Percentiles rank a stretch among this genome's conserved stretches.
phyloP scores from a whole-genome alignment of 495 filamentous ascomycete species.

The Penicillium lividum region DNA sequence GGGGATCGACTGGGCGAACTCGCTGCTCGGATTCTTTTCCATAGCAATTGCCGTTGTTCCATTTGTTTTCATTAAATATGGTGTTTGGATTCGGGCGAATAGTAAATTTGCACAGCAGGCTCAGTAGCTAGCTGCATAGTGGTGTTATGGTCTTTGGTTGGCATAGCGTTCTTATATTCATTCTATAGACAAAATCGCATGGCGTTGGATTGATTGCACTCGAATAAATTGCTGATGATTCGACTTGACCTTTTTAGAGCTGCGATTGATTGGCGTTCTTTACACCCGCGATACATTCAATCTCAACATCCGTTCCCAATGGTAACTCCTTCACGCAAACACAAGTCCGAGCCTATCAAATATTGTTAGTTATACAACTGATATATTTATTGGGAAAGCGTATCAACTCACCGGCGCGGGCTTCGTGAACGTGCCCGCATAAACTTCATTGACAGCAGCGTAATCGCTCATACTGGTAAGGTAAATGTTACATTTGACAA shows the following conservation, averaged over 20 bases:
- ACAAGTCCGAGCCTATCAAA: constrained; percentile 56
- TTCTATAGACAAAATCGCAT: neutral
- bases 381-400: neutral
- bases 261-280: neutral
- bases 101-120: constrained; percentile 14
- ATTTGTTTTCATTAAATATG: constrained; percentile 35
- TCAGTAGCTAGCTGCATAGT: neutral
- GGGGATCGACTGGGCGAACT: constrained; percentile 37
- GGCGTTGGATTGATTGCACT: neutral
- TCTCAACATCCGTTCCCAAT: constrained; percentile 67
- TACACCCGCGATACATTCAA: constrained; percentile 52
- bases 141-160: neutral
- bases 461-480: constrained; percentile 71
- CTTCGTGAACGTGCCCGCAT: constrained; percentile 53
- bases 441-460: constrained; percentile 60
- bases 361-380: neutral
- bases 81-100: constrained; percentile 24
- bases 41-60: constrained; percentile 34
- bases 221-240: neutral
- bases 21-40: constrained; percentile 40
- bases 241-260: neutral
- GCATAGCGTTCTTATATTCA: neutral
- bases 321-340: constrained; percentile 68
- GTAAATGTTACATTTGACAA: constrained; percentile 72
- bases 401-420: constrained; percentile 47